Conservation (phyloP, 352 stramenopile genomes). For the Globisporangium lucens region DNA sequence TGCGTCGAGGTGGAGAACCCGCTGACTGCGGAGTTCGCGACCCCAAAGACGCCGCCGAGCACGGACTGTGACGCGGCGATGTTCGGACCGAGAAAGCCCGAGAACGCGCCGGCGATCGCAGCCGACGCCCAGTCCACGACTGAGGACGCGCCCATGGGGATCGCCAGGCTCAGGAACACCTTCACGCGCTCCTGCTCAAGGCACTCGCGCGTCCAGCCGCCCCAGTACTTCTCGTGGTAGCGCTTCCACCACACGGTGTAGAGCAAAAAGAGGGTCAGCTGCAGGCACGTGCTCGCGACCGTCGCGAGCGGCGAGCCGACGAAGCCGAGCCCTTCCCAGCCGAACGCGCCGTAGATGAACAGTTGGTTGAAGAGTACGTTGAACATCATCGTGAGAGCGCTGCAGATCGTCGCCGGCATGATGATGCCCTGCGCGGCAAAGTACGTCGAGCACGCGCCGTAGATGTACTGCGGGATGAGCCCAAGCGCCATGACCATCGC, state of each 20-base stretch:
- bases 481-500: slow-evolving; percentile 67
- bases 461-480: slow-evolving; percentile 61
- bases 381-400: slow-evolving; percentile 58
- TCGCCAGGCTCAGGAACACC: slow-evolving; percentile 45
- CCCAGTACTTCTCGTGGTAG: slow-evolving; percentile 50
- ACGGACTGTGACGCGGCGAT: slow-evolving; percentile 46
- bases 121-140: slow-evolving; percentile 47
- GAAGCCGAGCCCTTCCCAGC: slow-evolving; percentile 59
- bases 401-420: slow-evolving; percentile 64
- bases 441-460: slow-evolving; percentile 71
- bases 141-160: slow-evolving; percentile 47
- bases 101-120: slow-evolving; percentile 41
- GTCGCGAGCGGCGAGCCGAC: slow-evolving; percentile 62
- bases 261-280: slow-evolving; percentile 38
- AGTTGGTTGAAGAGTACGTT: slow-evolving; percentile 57
- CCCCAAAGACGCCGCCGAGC: slow-evolving; percentile 40
- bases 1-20: slow-evolving; percentile 48
- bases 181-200: slow-evolving; percentile 37
- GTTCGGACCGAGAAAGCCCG: slow-evolving; percentile 42
- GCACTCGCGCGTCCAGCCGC: slow-evolving; percentile 38
- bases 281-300: slow-evolving; percentile 40
- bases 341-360: slow-evolving; percentile 50
- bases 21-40: slow-evolving; percentile 43
- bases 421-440: slow-evolving; percentile 82
- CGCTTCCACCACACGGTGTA: slow-evolving; percentile 50